These are phyloP conservation scores for Chaetomiaceae sp. DNA, from an alignment of 2,329 filamentous ascomycete genomes.

Conservation along the genomic window DNA sequence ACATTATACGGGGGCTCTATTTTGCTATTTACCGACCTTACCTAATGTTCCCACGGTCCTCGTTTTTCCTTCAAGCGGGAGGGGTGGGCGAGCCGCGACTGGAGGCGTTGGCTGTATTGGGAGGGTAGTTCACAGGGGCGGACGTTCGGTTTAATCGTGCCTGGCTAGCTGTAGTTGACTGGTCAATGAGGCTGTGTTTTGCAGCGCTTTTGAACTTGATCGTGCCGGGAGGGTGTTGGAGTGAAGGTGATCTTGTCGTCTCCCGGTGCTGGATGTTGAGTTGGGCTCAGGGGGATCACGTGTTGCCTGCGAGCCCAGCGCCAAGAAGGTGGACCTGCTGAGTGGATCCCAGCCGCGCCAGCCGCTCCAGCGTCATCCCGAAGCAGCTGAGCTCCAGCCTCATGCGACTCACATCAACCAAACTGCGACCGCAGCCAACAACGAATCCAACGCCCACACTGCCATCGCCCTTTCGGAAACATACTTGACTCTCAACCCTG, in stretches of 20 bases:
- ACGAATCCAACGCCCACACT: not conserved
- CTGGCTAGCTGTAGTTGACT: not conserved
- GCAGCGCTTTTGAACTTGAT: not conserved
- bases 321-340: conserved; percentile 11
- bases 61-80: not conserved
- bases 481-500: no score
- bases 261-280: no score
- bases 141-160: not conserved
- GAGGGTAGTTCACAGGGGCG: not conserved
- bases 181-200: not conserved
- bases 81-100: not conserved
- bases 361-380: conserved; percentile 12
- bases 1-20: conserved; percentile 6
- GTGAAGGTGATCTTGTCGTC: not conserved
- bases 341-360: conserved; percentile 5
- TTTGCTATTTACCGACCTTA: conserved; percentile 8
- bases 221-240: no score
- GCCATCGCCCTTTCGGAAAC: not conserved
- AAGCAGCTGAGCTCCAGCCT: conserved; percentile 10
- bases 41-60: conserved; percentile 2
- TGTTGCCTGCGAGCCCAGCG: not conserved
- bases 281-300: conserved; percentile 2
- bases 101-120: not conserved
- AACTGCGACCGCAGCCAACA: not conserved
- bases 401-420: not conserved